Conservation (phyloP, 768 basidiomycete genomes). For the Suillus alpinus region DNA sequence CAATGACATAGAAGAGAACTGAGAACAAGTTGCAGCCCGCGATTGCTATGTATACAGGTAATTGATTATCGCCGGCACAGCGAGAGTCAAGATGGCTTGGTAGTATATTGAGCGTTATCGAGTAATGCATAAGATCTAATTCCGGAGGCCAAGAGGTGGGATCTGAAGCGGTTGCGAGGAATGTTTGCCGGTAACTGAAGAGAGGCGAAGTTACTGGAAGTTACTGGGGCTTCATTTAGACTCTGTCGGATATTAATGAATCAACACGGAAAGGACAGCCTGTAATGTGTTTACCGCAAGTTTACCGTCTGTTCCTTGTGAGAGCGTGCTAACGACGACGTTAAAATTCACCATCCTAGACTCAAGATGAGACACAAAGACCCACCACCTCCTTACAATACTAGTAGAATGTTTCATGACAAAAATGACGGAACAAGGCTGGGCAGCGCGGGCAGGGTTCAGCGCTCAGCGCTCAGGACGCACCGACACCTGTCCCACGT, state of each 20-base stretch:
- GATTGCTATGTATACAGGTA: neutral
- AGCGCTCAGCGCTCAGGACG: neutral
- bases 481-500: neutral
- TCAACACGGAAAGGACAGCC: neutral
- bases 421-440: neutral
- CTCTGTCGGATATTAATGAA: slow-evolving; percentile 1
- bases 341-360: neutral
- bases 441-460: neutral
- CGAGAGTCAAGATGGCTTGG: neutral
- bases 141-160: neutral
- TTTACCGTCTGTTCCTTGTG: neutral
- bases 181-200: neutral
- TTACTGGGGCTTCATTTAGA: neutral
- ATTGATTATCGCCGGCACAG: neutral
- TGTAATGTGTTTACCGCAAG: neutral
- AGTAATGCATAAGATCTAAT: neutral
- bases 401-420: neutral
- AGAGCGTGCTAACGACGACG: neutral
- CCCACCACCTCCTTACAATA: neutral
- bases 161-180: neutral
- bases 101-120: neutral
- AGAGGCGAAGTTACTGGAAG: neutral
- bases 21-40: neutral
- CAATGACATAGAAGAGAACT: neutral
- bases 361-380: neutral